These are phyloP conservation scores for Aspergillus sp. DNA, from an alignment of 2,329 filamentous ascomycete species.

Conservation along the genomic window DNA sequence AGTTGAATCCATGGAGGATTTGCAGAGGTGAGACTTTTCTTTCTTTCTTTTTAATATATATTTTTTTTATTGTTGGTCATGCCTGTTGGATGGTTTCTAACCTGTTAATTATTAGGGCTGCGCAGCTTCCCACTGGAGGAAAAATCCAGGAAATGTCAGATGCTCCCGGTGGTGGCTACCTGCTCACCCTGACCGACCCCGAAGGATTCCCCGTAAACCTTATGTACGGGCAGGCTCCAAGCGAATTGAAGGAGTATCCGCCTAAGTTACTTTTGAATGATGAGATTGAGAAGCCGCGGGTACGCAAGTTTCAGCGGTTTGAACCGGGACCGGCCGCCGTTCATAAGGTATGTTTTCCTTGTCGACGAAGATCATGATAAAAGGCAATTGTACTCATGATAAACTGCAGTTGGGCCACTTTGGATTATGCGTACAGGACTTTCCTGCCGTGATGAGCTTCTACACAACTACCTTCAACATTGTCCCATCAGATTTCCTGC, in stretches of 20 bases:
- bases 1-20: constrained; percentile 7
- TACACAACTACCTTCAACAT: constrained; percentile 8
- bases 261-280: constrained; percentile 5
- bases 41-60: too few species aligned
- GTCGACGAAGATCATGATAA: background rate
- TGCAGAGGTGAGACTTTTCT: background rate
- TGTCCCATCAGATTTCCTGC: constrained; percentile 1
- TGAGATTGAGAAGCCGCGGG: constrained; percentile 9
- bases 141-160: too few species aligned
- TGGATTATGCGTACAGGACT: constrained; percentile 8
- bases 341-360: background rate
- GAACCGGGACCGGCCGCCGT: background rate
- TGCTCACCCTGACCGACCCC: constrained; percentile 28
- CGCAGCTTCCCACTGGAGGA: too few species aligned
- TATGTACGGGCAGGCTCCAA: constrained; percentile 23
- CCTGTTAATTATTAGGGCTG: too few species aligned
- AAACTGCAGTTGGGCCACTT: constrained; percentile 11
- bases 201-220: constrained; percentile 29
- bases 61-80: background rate
- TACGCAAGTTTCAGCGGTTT: constrained; percentile 8
- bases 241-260: background rate
- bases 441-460: constrained; percentile 3
- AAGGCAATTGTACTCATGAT: background rate
- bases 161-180: constrained; percentile 28
- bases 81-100: constrained; percentile 5